Evolutionary conservation across 2,329 filamentous ascomycete species (phyloP), one percentile per base, ranked within the genome.

Genomic region (Cadophora malorum): DNA sequence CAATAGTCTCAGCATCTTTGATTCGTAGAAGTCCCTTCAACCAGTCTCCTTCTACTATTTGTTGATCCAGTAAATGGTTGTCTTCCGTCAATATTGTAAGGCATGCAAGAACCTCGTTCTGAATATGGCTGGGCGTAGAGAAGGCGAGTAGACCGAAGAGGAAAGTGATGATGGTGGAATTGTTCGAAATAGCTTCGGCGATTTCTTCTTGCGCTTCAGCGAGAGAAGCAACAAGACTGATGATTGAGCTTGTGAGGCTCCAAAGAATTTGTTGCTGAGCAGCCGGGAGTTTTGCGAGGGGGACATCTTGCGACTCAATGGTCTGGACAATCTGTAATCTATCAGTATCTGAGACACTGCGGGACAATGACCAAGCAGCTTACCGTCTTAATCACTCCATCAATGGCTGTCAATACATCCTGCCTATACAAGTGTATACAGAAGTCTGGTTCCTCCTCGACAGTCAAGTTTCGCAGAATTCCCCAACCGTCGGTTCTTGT

Each of bases 401-500:
- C 83, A 67, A 90, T 82, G 23, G 88, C 86, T 33, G 85, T 87
- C 68, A 91, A 74, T 16, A 90, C 78, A 76, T 90, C 88, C 33
- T 86, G 80, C 53, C 89, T 81, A 74, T 85, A 90, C 67, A 91
- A 77, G 72, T 91, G 88, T 23, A 91, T 80, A 70, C 87, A 89
- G 68, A 91, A 91, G 74, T 90, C 89, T 14, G 85, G 81, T 72
- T 90, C 88, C 76, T 91, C 89, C 74, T 90, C 85, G 70, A 86
- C 81, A 1, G 85, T 86, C 64, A 91, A 81, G 52, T 87, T 83
- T 71, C 85, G 83, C 63, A 91, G 79, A 71, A 91, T 89, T 14
- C 86, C 85, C 89, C 89, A 91, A n/a, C 88, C 89, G 23, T 88
- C 86, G 53, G 88, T 86, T 59, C 86, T 83, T 73, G 87, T 88